A percentile compares a stretch with the other conserved stretches of the same genome.
phyloP scores from a whole-genome alignment of 2,329 filamentous ascomycete genomes.

The Colletotrichum tropicale region DNA sequence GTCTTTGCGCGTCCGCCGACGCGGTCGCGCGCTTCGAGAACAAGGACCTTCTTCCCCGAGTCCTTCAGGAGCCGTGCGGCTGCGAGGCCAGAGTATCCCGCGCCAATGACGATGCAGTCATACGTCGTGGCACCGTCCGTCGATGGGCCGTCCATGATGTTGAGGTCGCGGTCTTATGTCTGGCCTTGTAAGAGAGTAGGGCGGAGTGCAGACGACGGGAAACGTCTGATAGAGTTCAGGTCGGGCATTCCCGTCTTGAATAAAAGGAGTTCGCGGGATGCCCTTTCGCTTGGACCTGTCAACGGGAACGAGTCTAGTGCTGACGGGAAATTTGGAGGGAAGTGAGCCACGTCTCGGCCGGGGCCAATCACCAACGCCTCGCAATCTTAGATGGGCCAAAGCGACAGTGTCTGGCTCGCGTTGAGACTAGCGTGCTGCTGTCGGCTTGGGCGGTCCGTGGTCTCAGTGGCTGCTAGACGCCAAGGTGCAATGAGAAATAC shows the following conservation, averaged over 20 bases:
- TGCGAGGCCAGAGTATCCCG: slow-evolving; percentile 12
- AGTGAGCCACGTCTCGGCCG: not conserved
- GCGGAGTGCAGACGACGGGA: not conserved
- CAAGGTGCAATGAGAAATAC: not conserved
- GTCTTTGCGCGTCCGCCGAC: slow-evolving; percentile 19
- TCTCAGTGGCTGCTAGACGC: not conserved
- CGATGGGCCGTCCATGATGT: not conserved
- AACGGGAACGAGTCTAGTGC: not conserved
- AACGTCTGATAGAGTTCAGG: not conserved
- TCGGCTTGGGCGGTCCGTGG: not conserved
- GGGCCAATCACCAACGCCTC: not conserved
- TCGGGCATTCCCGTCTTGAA: not conserved
- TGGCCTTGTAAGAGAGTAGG: not conserved
- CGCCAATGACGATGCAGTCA: slow-evolving; percentile 20
- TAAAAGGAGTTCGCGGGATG: not conserved
- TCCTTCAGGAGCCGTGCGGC: slow-evolving; percentile 14
- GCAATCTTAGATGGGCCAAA: not conserved
- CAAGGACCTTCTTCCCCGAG: not conserved
- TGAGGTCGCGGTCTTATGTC: not conserved
- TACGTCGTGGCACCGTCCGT: not conserved
- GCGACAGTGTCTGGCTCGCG: not conserved
- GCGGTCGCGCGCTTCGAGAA: slow-evolving; percentile 18
- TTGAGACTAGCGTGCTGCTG: not conserved
- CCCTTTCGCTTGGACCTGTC: not conserved
- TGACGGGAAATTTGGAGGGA: not conserved